These are phyloP conservation scores for Nepenthes alata DNA, from an alignment of 179 eudicot species.

Conservation along the genomic window DNA sequence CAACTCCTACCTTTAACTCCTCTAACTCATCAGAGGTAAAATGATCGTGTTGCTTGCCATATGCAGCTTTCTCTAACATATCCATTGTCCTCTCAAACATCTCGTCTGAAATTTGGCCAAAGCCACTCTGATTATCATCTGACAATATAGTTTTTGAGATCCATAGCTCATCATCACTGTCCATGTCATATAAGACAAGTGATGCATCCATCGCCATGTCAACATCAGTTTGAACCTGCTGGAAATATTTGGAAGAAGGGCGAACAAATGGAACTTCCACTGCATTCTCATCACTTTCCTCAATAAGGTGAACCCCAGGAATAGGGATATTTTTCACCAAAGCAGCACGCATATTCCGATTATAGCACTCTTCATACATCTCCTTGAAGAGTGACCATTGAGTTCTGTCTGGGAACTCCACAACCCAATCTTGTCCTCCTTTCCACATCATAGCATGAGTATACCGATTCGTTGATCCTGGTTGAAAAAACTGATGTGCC, in stretches of 20 bases:
- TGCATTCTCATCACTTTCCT: constrained; percentile 45
- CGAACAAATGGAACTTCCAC: constrained; percentile 42
- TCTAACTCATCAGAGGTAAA: constrained; percentile 57
- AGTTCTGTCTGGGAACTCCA: constrained; percentile 79
- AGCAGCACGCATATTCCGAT: constrained; percentile 83
- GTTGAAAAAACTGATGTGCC: constrained; percentile 65
- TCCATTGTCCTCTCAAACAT: constrained; percentile 72
- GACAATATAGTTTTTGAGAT: constrained; percentile 23
- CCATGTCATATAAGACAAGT: constrained; percentile 77
- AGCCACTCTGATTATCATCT: constrained; percentile 14
- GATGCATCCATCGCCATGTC: constrained; percentile 81
- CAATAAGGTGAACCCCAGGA: constrained; percentile 78
- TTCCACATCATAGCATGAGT: constrained; percentile 99
- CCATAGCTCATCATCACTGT: constrained; percentile 92
- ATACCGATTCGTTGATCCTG: constrained; percentile 76
- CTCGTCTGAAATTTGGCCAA: constrained; percentile 44
- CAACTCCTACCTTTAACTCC: constrained; percentile 39
- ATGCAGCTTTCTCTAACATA: constrained; percentile 73
- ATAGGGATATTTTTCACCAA: constrained; percentile 88
- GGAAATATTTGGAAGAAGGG: constrained; percentile 39
- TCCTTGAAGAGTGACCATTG: constrained; percentile 86
- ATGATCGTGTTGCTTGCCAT: constrained; percentile 41
- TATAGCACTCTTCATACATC: constrained; percentile 84
- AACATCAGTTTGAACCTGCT: constrained; percentile 64
- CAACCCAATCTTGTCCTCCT: constrained; percentile 86